Percentiles rank a stretch among this genome's conserved stretches.
Conservation (phyloP, 768 basidiomycete species). For the Boletales sp. region DNA sequence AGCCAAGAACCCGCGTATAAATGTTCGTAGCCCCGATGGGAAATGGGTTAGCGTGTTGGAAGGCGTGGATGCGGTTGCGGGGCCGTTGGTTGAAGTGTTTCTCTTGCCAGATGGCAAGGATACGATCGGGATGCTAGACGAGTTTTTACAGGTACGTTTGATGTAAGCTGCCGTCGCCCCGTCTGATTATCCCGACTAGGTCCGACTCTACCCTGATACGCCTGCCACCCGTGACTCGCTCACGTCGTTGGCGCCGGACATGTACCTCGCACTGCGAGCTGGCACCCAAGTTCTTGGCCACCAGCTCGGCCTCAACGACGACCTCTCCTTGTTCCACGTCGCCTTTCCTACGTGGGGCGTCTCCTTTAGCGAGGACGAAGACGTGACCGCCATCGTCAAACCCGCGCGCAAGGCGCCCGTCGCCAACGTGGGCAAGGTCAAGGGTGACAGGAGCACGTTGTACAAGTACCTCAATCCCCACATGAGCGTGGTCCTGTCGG, state of each 20-base stretch:
- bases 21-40: constrained; percentile 3
- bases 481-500: constrained; percentile 63
- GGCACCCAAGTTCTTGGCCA: constrained; percentile 55
- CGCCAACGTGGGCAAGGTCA: constrained; percentile 78
- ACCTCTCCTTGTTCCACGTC: constrained; percentile 43
- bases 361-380: constrained; percentile 53
- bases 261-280: constrained; percentile 58
- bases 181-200: constrained; percentile 32
- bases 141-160: constrained; percentile 63
- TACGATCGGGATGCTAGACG: constrained; percentile 66
- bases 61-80: constrained; percentile 59
- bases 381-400: constrained; percentile 49
- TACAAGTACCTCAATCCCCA: constrained; percentile 95
- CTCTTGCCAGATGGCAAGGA: constrained; percentile 44
- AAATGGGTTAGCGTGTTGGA: constrained; percentile 41
- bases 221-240: constrained; percentile 42
- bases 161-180: not conserved
- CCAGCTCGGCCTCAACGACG: constrained; percentile 41
- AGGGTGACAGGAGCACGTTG: constrained; percentile 82
- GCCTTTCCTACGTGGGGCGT: constrained; percentile 67
- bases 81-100: constrained; percentile 57
- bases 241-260: constrained; percentile 36
- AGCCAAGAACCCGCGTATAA: not conserved
- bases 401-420: constrained; percentile 42
- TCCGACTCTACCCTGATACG: constrained; percentile 66